A percentile compares a stretch with the other conserved stretches of the same genome.
Evolutionary conservation across 345 rosid species (phyloP).

Genomic region (Litchi chinensis): DNA sequence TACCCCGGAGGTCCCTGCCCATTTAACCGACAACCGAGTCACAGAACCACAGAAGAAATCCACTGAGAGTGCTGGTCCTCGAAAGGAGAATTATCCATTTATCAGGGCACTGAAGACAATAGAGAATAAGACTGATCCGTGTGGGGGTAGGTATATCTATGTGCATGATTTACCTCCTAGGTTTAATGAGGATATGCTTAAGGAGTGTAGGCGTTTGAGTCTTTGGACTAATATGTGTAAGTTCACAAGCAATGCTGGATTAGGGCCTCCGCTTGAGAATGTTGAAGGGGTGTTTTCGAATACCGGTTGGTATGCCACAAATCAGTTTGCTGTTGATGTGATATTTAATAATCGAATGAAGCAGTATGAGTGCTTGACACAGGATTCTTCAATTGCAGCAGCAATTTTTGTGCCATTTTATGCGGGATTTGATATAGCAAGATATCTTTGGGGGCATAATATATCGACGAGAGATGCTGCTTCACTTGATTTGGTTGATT

Average conservation of each 20-base stretch:
- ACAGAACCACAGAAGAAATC: background rate
- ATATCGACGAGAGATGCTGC: constrained; percentile 77
- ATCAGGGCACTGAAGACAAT: constrained; percentile 66
- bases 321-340: constrained; percentile 88
- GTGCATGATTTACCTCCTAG: constrained; percentile 75
- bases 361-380: constrained; percentile 80
- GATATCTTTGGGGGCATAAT: constrained; percentile 85
- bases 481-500: constrained; percentile 78
- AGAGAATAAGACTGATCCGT: constrained; percentile 77
- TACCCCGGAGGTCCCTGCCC: constrained; percentile 29
- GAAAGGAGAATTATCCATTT: constrained; percentile 49
- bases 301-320: constrained; percentile 83
- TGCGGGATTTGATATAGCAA: constrained; percentile 85
- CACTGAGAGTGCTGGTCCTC: constrained; percentile 2
- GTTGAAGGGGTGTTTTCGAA: constrained; percentile 78
- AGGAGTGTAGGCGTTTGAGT: constrained; percentile 78
- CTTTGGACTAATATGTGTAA: constrained; percentile 95
- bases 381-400: constrained; percentile 83
- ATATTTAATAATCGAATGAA: constrained; percentile 85
- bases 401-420: constrained; percentile 87
- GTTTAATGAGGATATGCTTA: constrained; percentile 88
- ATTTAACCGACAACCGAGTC: constrained; percentile 23
- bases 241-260: constrained; percentile 73
- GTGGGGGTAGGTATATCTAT: constrained; percentile 83
- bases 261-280: constrained; percentile 85